Base-by-base conservation (phyloP, 345 rosid species). In the Boechera stricta region DNA sequence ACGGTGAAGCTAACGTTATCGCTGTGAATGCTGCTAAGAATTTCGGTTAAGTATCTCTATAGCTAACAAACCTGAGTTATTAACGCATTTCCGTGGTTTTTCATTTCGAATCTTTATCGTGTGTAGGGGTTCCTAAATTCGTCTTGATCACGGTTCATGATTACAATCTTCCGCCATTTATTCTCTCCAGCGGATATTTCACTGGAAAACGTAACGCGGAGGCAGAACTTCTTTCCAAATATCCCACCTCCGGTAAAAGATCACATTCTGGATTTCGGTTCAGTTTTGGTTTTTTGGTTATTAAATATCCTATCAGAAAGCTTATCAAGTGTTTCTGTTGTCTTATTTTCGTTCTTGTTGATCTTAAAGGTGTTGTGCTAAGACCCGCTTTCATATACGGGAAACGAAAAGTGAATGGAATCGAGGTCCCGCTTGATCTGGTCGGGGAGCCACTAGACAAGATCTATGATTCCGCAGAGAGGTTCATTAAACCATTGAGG, bases 301-400 rank as follows among this genome's bases (percentile, higher is more conserved):
- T 33, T 33, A 60, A n/a, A 35, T 6, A 31, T 29, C 26, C n/a
- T 64, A 44, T 64, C 26, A 51, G 58, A 64, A 41, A 44, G 33
- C 58, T 64, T 53, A 33, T 36, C 39, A 36, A 4, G 12, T 55
- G 33, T n/a, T n/a, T 47, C 12, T 29, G 24, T 59, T 39, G 47
- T 57, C 58, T 44, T 64, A 4, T 15, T 21, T 5, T 62, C 15
- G 18, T 39, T 66, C 8, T 78, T 42, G 47, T 61, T 28, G 73
- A 54, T 77, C 71, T 65, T 68, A 57, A 81, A 94, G 97, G 97
- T 61, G 94, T 90, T 49, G 97, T 91, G 51, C 71, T 90, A 53
- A 86, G 98, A 81, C 98, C 98, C 0, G 96, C 88, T 71, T 87
- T 94, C 76, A 92, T 94, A 62, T 90, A 92, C 18, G 97, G 97